Percentiles rank a stretch among this genome's conserved stretches.
Evolutionary conservation across 306 rosid genomes (phyloP).

Genomic region (Cicer judaicum): DNA sequence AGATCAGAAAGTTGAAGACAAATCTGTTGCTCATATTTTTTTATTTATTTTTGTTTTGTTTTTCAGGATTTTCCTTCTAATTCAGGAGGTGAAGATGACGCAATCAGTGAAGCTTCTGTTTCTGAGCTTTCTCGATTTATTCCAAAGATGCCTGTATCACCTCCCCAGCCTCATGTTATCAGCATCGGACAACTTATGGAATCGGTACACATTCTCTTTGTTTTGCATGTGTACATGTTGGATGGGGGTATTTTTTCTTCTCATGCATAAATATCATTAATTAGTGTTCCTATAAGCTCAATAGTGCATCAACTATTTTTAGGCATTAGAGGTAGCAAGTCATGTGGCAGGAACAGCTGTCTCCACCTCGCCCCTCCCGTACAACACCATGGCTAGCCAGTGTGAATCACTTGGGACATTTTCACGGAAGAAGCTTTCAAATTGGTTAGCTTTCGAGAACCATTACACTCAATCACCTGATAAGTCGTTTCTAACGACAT

Average conservation of each 20-base stretch:
- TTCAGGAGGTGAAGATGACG: constrained; percentile 75
- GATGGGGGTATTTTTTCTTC: too few species aligned
- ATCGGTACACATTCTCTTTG: constrained; percentile 60
- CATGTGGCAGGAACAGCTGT: constrained; percentile 85
- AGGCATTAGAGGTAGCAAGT: constrained; percentile 98
- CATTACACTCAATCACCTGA: constrained; percentile 53
- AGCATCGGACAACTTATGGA: constrained; percentile 93
- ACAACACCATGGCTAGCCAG: constrained; percentile 90
- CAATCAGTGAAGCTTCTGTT: constrained; percentile 82
- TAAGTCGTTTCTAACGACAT: constrained; percentile 42
- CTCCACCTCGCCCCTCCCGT: constrained; percentile 90
- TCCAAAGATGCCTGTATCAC: constrained; percentile 68
- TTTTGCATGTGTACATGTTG: constrained; percentile 6
- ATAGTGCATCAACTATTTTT: constrained; percentile 15
- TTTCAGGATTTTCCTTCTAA: constrained; percentile 68
- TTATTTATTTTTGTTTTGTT: too few species aligned
- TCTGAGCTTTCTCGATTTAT: constrained; percentile 71
- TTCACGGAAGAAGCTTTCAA: constrained; percentile 84
- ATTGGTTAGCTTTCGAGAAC: constrained; percentile 86
- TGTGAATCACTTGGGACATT: constrained; percentile 93
- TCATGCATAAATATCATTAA: not conserved
- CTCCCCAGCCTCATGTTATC: constrained; percentile 68
- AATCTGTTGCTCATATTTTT: too few species aligned
- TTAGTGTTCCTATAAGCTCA: constrained; percentile 23
- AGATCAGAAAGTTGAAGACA: not conserved